Evolutionary conservation across 352 stramenopile genomes (phyloP), one percentile per base, ranked within the genome.

Genomic region (Phytopythium kandeliae): DNA sequence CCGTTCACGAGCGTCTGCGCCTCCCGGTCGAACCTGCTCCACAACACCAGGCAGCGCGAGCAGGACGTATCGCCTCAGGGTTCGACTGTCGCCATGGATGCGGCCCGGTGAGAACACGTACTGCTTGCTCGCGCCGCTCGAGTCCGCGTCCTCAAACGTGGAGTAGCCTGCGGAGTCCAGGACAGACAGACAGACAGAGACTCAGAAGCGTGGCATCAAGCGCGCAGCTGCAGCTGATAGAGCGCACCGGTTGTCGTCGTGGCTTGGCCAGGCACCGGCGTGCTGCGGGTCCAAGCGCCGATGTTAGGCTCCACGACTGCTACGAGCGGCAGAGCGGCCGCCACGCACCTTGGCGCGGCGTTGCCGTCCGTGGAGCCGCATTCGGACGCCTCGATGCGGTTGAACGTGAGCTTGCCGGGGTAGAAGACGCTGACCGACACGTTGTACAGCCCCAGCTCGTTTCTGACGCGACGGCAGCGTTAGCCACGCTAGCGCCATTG

Each of bases 361-460:
- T 28, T 42, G 17, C 21, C 34, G 22, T 24, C 33, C 8, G 17
- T 33, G n/a, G 4, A 8, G 31, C 7, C 43, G 21, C n/a, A 46
- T 3, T 19, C 38, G 4, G 38, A 45, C 38, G 38, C 38, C 38
- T 28, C 38, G 11, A 10, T 19, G 38, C 60, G 54, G 42, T 65
- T 60, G 40, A 60, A 64, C 4, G 51, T 60, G 12, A 61, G 70
- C 13, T 59, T 92, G 17, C 90, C 90, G 33, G 93, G 93, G 66
- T 95, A 98, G 13, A 85, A 92, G 31, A 98, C 69, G 47, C 77
- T 74, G 25, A 97, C 69, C 21, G 67, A 78, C 19, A 96, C 88
- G 40, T 77, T 77, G 64, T 86, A 92, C 40, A 85, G 52, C 43
- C 75, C 54, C 22, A 94, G 42, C 48, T 92, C 74, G 40, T 85